Evolutionary conservation across 1,284 basidiomycete genomes (phyloP).

Genomic region (Anthracocystis walkeri): DNA sequence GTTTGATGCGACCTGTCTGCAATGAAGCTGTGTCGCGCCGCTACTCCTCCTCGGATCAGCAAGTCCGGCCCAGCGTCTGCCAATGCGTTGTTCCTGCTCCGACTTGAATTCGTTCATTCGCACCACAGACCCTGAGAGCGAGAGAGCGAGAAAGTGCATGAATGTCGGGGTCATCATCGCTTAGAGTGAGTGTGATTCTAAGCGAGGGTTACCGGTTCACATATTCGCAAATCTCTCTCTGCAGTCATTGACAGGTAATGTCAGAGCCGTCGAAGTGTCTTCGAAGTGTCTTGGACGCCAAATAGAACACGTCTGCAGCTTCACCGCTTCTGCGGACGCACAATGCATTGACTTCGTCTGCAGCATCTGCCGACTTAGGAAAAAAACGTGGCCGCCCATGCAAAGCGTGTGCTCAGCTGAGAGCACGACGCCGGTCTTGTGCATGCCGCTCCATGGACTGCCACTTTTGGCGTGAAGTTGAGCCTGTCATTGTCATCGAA

Average conservation of each 20-base stretch:
- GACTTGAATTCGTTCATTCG: neutral
- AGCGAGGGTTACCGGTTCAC: conserved; percentile 9
- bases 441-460: too few relatives aligned
- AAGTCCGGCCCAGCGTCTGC: neutral
- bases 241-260: neutral
- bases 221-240: conserved; percentile 1
- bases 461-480: too few relatives aligned
- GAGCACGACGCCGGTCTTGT: neutral
- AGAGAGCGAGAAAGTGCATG: neutral
- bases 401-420: neutral
- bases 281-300: neutral
- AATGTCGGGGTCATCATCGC: neutral
- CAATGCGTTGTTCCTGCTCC: neutral
- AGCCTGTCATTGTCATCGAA: too few relatives aligned
- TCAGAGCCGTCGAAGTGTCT: neutral
- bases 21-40: neutral
- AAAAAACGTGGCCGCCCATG: neutral
- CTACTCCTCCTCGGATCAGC: neutral
- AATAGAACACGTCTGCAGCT: neutral
- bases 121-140: neutral
- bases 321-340: neutral
- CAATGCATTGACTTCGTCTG: neutral
- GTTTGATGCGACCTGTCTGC: neutral
- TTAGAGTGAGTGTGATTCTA: neutral
- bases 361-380: neutral